Percentiles rank a stretch among this genome's conserved stretches.
phyloP scores from a whole-genome alignment of 2,329 filamentous ascomycete species.

The Kalmusia sp. region DNA sequence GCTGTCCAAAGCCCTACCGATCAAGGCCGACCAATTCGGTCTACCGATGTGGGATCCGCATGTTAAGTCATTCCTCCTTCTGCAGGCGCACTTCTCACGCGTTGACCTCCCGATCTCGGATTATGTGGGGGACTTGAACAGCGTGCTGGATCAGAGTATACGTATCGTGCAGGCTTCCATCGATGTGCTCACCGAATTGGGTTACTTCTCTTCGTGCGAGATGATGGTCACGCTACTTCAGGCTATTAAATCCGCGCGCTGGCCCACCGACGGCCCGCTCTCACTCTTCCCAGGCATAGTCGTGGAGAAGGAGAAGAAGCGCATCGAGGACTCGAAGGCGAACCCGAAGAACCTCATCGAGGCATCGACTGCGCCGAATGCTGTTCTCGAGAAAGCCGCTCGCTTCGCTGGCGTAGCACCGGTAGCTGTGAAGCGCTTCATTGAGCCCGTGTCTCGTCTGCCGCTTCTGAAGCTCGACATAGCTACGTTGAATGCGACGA shows the following conservation, averaged over 20 bases:
- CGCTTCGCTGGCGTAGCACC: slow-evolving; percentile 60
- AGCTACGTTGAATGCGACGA: slow-evolving; percentile 65
- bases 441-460: slow-evolving; percentile 69
- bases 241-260: slow-evolving; percentile 89
- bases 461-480: slow-evolving; percentile 73
- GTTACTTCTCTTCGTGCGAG: slow-evolving; percentile 76
- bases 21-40: slow-evolving; percentile 67
- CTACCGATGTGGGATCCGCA: slow-evolving; percentile 98
- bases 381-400: slow-evolving; percentile 45
- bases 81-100: slow-evolving; percentile 94
- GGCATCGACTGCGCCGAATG: slow-evolving; percentile 33
- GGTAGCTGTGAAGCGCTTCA: slow-evolving; percentile 56
- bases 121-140: slow-evolving; percentile 91
- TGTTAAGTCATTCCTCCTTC: slow-evolving; percentile 90
- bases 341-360: slow-evolving; percentile 47
- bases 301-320: slow-evolving; percentile 51
- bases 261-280: slow-evolving; percentile 82
- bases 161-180: slow-evolving; percentile 96
- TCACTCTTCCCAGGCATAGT: slow-evolving; percentile 80
- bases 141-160: slow-evolving; percentile 91
- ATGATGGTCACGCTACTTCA: slow-evolving; percentile 88
- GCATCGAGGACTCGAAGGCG: slow-evolving; percentile 49
- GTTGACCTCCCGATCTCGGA: slow-evolving; percentile 93
- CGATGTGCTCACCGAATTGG: slow-evolving; percentile 91
- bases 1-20: slow-evolving; percentile 80